Percentiles rank a stretch among this genome's conserved stretches.
Conservation (phyloP, 495 filamentous ascomycete genomes). For the Penicillium diatomitis region DNA sequence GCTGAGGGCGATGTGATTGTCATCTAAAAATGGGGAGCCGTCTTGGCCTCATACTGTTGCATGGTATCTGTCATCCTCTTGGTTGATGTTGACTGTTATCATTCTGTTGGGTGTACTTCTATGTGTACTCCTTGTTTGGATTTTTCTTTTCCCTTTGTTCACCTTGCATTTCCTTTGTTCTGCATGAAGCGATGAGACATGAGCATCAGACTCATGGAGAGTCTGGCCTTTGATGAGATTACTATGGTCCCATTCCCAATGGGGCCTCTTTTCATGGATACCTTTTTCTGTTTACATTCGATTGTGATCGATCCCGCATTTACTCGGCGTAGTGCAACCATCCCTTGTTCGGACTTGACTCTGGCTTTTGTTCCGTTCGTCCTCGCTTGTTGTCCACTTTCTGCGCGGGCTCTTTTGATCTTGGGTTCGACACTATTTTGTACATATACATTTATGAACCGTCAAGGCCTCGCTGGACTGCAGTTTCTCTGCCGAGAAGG, state of each 20-base stretch:
- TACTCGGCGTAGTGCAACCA: constrained; percentile 18
- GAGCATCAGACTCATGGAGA: constrained; percentile 15
- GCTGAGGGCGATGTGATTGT: constrained; percentile 42
- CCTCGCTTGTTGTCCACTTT: constrained; percentile 5
- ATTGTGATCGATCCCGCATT: constrained; percentile 19
- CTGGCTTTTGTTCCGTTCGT: constrained; percentile 7
- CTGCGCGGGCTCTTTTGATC: not conserved
- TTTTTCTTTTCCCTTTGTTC: constrained; percentile 6
- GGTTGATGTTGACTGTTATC: no score
- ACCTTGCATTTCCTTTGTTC: constrained; percentile 5
- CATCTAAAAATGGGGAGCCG: constrained; percentile 16
- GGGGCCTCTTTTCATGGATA: no score
- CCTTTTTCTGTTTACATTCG: constrained; percentile 1
- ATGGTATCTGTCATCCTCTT: no score
- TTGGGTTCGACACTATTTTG: constrained; percentile 4
- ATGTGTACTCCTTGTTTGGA: not conserved
- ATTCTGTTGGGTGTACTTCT: no score
- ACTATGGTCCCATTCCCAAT: no score
- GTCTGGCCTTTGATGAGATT: constrained; percentile 4
- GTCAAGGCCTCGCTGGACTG: not conserved
- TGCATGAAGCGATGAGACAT: constrained; percentile 24
- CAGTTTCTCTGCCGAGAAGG: not conserved
- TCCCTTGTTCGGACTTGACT: constrained; percentile 9
- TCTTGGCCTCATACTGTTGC: no score
- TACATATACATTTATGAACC: constrained; percentile 12